A percentile compares a stretch with the other conserved stretches of the same genome.
Conservation (phyloP, 768 basidiomycete genomes). For the Heimioporus sp. region DNA sequence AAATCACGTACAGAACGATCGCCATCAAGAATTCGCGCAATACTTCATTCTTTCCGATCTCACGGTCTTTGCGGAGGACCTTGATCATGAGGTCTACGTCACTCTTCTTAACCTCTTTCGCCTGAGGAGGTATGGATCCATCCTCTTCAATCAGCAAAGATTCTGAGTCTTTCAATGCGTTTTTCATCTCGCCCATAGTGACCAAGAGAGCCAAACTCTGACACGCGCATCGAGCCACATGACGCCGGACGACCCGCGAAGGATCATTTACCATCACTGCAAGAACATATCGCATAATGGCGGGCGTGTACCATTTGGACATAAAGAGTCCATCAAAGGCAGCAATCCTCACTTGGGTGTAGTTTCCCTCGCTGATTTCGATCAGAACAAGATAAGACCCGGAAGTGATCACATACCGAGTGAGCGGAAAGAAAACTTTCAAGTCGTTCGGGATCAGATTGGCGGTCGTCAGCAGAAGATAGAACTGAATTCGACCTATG, state of each 20-base stretch:
- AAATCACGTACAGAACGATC: constrained; percentile 64
- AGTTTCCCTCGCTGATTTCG: constrained; percentile 81
- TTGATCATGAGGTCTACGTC: constrained; percentile 86
- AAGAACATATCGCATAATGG: constrained; percentile 84
- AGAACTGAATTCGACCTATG: constrained; percentile 52
- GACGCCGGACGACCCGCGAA: constrained; percentile 77
- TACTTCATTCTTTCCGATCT: constrained; percentile 76
- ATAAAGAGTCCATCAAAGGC: constrained; percentile 94
- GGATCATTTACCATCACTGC: constrained; percentile 85
- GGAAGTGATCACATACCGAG: constrained; percentile 56
- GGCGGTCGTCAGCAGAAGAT: constrained; percentile 73
- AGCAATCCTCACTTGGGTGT: constrained; percentile 83
- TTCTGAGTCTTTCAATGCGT: constrained; percentile 68
- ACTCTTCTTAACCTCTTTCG: constrained; percentile 75
- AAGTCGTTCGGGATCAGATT: constrained; percentile 77
- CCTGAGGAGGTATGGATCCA: constrained; percentile 65
- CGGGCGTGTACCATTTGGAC: constrained; percentile 81
- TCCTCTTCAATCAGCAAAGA: constrained; percentile 85
- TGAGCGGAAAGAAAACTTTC: constrained; percentile 80
- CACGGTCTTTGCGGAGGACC: constrained; percentile 81
- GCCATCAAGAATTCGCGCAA: constrained; percentile 81
- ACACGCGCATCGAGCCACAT: constrained; percentile 82
- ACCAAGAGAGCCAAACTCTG: constrained; percentile 85
- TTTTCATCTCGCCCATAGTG: constrained; percentile 89
- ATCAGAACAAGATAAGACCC: constrained; percentile 6